A percentile compares a stretch with the other conserved stretches of the same genome.
Conservation (phyloP, 2,329 filamentous ascomycete species). For the Lomentospora prolificans region DNA sequence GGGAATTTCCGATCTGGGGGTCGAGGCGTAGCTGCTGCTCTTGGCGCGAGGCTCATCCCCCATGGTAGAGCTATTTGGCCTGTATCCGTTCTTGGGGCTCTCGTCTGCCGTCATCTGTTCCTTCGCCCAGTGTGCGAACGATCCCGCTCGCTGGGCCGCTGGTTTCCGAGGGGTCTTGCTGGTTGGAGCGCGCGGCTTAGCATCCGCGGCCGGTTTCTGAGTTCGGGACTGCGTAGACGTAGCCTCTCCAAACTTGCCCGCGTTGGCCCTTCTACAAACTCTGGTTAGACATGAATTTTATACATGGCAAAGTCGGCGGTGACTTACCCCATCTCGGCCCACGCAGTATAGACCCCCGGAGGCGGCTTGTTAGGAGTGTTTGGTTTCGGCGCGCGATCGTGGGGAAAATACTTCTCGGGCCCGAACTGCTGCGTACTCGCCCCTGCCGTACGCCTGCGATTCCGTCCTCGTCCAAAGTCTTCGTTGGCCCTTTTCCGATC, state of each 20-base stretch:
- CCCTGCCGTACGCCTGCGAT: background rate
- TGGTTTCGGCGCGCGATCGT: conserved; percentile 2
- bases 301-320: too few species aligned
- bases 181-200: background rate
- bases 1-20: conserved; percentile 9
- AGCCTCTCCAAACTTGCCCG: conserved; percentile 1
- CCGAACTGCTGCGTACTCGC: background rate
- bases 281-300: background rate
- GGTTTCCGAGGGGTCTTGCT: conserved; percentile 5
- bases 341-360: background rate
- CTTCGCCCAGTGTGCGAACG: conserved; percentile 6
- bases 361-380: conserved; percentile 3
- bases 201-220: conserved; percentile 1
- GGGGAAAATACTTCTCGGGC: conserved; percentile 7
- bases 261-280: conserved; percentile 1
- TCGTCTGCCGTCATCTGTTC: background rate
- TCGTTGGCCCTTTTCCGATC: conserved; percentile 13
- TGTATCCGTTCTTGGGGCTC: conserved; percentile 33
- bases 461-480: background rate
- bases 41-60: conserved; percentile 44
- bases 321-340: conserved; percentile 8
- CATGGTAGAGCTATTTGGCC: conserved; percentile 34
- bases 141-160: background rate
- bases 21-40: conserved; percentile 40
- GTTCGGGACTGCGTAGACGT: background rate